Conservation (phyloP, 768 basidiomycete genomes). For the Xerocomus brunneocitrinus region DNA sequence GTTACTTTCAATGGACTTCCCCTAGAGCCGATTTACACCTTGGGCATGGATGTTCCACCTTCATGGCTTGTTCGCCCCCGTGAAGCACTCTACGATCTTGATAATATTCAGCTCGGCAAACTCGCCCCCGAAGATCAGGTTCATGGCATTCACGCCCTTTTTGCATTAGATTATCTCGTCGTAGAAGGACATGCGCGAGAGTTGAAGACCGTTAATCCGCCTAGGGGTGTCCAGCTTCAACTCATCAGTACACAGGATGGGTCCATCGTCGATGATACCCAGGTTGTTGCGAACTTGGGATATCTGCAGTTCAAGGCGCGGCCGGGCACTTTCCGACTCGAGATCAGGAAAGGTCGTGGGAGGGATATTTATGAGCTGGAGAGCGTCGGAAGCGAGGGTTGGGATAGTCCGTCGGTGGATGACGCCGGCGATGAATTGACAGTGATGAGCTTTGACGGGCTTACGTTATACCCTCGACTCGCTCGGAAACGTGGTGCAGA, state of each 20-base stretch:
- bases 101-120: conserved; percentile 84
- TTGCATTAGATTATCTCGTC: conserved; percentile 86
- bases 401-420: conserved; percentile 71
- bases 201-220: conserved; percentile 53
- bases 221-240: conserved; percentile 89
- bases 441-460: conserved; percentile 84
- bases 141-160: conserved; percentile 65
- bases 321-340: conserved; percentile 81
- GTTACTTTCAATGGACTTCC: conserved; percentile 73
- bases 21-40: conserved; percentile 83
- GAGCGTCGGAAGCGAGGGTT: conserved; percentile 86
- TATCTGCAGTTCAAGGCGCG: conserved; percentile 94
- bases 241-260: conserved; percentile 47
- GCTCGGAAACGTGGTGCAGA: conserved; percentile 72
- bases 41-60: conserved; percentile 86
- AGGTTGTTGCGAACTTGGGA: conserved; percentile 90
- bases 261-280: conserved; percentile 71
- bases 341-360: conserved; percentile 79
- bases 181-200: conserved; percentile 95
- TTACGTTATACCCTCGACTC: conserved; percentile 83
- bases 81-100: conserved; percentile 86
- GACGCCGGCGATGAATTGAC: conserved; percentile 71
- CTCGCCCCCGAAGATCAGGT: conserved; percentile 52
- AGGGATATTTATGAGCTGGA: conserved; percentile 76
- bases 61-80: conserved; percentile 93